These are phyloP conservation scores for Carex arenaria DNA, from an alignment of 202 grass and related monocot species.

Conservation along the genomic window DNA sequence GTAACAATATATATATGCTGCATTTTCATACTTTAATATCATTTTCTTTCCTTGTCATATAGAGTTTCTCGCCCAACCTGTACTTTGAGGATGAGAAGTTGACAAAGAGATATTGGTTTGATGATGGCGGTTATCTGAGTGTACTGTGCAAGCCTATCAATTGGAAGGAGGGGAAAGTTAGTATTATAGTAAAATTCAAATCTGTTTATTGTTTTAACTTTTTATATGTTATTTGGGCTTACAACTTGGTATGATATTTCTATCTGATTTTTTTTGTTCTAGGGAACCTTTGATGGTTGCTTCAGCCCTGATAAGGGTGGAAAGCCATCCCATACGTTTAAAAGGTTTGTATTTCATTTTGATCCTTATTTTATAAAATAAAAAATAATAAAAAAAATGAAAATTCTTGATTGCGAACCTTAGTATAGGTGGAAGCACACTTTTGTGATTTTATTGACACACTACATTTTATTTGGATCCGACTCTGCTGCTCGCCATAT, in stretches of 20 bases:
- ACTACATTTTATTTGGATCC: neutral
- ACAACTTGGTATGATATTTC: neutral
- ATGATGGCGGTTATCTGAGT: neutral
- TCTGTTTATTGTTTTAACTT: neutral
- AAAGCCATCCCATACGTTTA: neutral
- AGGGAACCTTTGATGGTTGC: neutral
- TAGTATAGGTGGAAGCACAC: neutral
- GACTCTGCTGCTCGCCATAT: too few species aligned
- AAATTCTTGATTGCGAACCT: neutral
- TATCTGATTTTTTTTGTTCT: neutral
- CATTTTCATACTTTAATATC: neutral
- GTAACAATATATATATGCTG: neutral
- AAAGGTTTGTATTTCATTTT: neutral
- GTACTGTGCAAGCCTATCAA: neutral
- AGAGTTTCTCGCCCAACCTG: neutral
- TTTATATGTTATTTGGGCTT: neutral
- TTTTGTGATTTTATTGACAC: neutral
- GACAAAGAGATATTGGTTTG: neutral
- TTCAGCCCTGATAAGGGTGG: neutral
- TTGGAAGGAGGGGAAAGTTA: constrained; percentile 3
- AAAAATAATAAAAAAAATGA: neutral
- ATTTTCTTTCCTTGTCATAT: neutral
- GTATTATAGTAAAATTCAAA: neutral
- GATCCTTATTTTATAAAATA: neutral
- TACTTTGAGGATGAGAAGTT: neutral